Conservation (phyloP, 2,329 filamentous ascomycete genomes). For the Ophiostoma piceae region DNA sequence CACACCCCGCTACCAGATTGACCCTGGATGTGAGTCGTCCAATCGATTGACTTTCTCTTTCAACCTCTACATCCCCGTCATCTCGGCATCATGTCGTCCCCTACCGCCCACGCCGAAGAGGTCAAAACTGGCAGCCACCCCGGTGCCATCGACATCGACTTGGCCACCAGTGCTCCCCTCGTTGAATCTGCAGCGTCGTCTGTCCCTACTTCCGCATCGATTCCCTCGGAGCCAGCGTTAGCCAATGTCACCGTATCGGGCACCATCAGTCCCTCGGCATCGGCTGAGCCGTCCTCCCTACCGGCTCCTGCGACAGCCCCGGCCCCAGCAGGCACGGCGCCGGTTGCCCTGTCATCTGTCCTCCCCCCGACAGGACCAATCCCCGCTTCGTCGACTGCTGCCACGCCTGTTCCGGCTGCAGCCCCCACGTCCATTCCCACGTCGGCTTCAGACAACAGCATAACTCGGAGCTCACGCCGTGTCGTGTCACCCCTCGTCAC, state of each 20-base stretch:
- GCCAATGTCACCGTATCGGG: conserved; percentile 20
- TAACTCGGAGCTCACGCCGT: conserved; percentile 14
- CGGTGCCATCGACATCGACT: not conserved
- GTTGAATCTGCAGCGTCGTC: not conserved
- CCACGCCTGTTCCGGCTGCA: not conserved
- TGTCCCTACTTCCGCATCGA: not conserved
- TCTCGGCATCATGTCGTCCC: conserved; percentile 2
- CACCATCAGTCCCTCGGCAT: conserved; percentile 16
- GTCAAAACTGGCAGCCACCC: not conserved
- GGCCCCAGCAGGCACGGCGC: not conserved
- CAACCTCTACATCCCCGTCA: not conserved
- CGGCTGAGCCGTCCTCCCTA: not conserved
- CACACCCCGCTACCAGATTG: not conserved
- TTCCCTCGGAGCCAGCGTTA: not conserved
- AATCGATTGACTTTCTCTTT: not conserved
- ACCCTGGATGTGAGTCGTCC: not conserved
- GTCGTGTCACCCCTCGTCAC: conserved; percentile 23
- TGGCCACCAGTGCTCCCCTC: not conserved
- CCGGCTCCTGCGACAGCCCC: not conserved
- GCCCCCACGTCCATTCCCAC: not conserved
- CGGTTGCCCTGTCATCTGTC: conserved; percentile 15
- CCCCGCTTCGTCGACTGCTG: conserved; percentile 13
- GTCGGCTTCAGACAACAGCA: not conserved
- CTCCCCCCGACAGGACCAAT: conserved; percentile 2
- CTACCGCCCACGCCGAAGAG: not conserved